Conservation (phyloP, 2,329 filamentous ascomycete species). For the Trichocomaceae sp. region DNA sequence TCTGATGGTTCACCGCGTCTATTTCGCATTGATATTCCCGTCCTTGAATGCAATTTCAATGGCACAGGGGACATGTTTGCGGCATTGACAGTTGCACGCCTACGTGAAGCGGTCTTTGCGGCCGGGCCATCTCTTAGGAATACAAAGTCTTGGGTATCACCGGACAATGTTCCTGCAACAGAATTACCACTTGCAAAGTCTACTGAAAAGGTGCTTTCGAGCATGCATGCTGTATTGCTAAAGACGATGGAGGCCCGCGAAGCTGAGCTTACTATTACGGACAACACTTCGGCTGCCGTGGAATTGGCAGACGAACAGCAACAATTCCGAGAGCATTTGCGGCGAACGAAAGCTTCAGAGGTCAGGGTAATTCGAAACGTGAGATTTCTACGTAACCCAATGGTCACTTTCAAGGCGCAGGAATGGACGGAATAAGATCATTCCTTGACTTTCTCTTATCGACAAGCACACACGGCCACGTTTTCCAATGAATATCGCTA, state of each 20-base stretch:
- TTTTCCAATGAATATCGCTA: background rate
- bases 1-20: slow-evolving; percentile 64
- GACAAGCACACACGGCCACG: background rate
- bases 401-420: slow-evolving; percentile 55
- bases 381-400: slow-evolving; percentile 59
- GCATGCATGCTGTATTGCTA: slow-evolving; percentile 79
- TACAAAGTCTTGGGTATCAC: slow-evolving; percentile 65
- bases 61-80: slow-evolving; percentile 99
- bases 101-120: slow-evolving; percentile 69
- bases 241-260: slow-evolving; percentile 62
- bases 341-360: slow-evolving; percentile 78
- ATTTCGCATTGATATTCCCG: slow-evolving; percentile 80
- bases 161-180: slow-evolving; percentile 60
- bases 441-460: background rate
- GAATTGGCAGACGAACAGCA: slow-evolving; percentile 32
- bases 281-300: slow-evolving; percentile 16
- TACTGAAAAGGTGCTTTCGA: slow-evolving; percentile 78
- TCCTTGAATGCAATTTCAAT: slow-evolving; percentile 88
- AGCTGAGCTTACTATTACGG: slow-evolving; percentile 49
- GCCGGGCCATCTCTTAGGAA: slow-evolving; percentile 41
- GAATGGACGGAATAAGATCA: slow-evolving; percentile 23
- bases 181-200: slow-evolving; percentile 79
- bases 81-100: slow-evolving; percentile 76
- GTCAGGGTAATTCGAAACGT: slow-evolving; percentile 74
- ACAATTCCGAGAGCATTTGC: slow-evolving; percentile 57